phyloP scores from a whole-genome alignment of 2,329 filamentous ascomycete species.

The Colletotrichum noveboracense region DNA sequence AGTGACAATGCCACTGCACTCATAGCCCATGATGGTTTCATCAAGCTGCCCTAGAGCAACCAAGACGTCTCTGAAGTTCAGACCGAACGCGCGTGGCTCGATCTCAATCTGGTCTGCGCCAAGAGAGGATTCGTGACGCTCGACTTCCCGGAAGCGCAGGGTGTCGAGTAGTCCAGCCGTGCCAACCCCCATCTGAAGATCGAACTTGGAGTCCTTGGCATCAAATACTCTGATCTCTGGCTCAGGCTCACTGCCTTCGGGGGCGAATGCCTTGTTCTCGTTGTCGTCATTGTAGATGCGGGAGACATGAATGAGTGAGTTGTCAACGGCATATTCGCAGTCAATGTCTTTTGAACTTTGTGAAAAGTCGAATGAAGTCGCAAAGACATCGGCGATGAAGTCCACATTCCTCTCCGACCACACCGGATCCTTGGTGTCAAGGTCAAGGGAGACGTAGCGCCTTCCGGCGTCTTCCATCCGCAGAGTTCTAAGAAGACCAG shows the following conservation, averaged over 20 bases:
- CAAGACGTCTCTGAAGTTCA: constrained; percentile 32
- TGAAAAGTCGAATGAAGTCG: background rate
- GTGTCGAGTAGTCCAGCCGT: constrained; percentile 27
- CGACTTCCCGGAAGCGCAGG: constrained; percentile 26
- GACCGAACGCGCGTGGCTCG: constrained; percentile 28
- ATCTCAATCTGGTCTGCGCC: constrained; percentile 27
- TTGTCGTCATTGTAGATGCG: constrained; percentile 3
- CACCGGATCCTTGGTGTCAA: background rate
- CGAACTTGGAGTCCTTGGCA: too few relatives aligned
- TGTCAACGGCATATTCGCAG: background rate
- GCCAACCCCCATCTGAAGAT: constrained; percentile 18
- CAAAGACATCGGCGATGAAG: background rate
- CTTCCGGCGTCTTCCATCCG: constrained; percentile 13
- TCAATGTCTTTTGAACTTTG: background rate
- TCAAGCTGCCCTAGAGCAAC: constrained; percentile 27
- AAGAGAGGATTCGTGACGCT: background rate
- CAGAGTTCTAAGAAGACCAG: constrained; percentile 17
- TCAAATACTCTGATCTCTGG: background rate
- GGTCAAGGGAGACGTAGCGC: constrained; percentile 18
- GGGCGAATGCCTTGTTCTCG: background rate
- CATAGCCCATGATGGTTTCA: constrained; percentile 29
- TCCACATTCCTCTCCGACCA: background rate
- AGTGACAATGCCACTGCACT: constrained; percentile 37
- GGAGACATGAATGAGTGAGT: background rate
- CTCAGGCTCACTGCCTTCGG: background rate